Conservation (phyloP, 2,329 filamentous ascomycete species). For the Clonostachys byssicola region DNA sequence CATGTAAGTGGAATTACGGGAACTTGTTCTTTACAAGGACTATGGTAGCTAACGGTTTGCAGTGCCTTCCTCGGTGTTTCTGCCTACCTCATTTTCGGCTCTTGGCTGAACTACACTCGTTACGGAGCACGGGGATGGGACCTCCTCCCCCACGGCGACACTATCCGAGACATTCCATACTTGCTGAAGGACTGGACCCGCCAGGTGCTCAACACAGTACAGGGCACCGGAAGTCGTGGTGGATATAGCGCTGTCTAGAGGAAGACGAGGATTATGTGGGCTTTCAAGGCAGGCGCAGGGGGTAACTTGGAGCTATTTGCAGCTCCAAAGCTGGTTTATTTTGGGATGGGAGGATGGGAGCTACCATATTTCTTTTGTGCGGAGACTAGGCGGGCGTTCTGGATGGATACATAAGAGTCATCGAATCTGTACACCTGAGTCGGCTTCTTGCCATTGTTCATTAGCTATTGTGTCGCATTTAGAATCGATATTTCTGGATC, state of each 20-base stretch:
- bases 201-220: conserved; percentile 75
- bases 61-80: conserved; percentile 83
- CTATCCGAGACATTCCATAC: conserved; percentile 88
- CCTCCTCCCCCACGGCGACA: conserved; percentile 86
- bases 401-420: conserved; percentile 11
- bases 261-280: not conserved
- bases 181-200: conserved; percentile 84
- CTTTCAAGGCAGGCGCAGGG: no score
- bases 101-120: conserved; percentile 98
- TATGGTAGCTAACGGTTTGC: conserved; percentile 11
- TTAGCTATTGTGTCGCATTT: not conserved
- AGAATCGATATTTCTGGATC: not conserved
- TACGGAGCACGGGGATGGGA: conserved; percentile 96
- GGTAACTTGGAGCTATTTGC: no score
- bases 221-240: conserved; percentile 78
- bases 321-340: no score
- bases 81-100: conserved; percentile 93
- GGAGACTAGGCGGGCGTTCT: conserved; percentile 11
- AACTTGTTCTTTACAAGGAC: not conserved
- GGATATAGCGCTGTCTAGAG: conserved; percentile 88
- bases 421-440: not conserved
- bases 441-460: conserved; percentile 3
- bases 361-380: conserved; percentile 1
- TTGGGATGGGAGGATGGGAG: no score
- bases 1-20: conserved; percentile 57